Evolutionary conservation across 2,329 filamentous ascomycete species (phyloP), one percentile per base, ranked within the genome.

Genomic region (Fusarium algeriense): DNA sequence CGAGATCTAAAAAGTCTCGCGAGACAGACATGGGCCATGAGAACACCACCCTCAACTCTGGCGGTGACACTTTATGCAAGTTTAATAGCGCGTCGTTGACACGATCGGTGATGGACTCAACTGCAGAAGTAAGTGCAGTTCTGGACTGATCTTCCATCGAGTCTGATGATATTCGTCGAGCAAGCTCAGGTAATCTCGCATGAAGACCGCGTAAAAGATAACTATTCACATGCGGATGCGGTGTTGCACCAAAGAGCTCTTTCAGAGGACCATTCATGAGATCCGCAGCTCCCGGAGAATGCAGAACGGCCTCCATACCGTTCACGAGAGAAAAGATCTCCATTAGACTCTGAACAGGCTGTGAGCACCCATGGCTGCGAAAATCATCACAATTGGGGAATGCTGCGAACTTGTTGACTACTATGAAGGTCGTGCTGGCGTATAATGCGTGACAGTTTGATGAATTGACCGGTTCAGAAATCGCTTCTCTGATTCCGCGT

Each of bases 281-380:
- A 19, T 44, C 48, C 1, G 17, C 50, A 5, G 57, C 68, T 37
- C 60, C 69, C 3, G 69, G 62, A 1, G 65, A 67, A 1, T 53
- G 41, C 5, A 72, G 7, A 1, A 72, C 38, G 6, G 65, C 65
- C 4, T 56, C 62, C 57, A 73, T 70, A 2, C 65, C 65, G 6
- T 73, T 70, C 0, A 73, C 70, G 1, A 72, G 45, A 7, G 61
- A 67, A 7, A 72, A 72, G 10, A 72, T 70, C 17, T 72, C 70
- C 38, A 72, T 43, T 0, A 72, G 23, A 1, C 60, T 65, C 2
- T 70, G 49, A 1, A 72, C 57, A 3, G 70, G 65, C 3, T 52
- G 20, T 1, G 44, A 46, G 20, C 69, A 70, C 0, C 58, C 46
- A 1, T 72, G 70, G 0, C 28, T 52, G 2, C 56, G 55, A 30